A percentile compares a stretch with the other conserved stretches of the same genome.
Evolutionary conservation across 352 stramenopile species (phyloP).

Genomic region (Globisporangium barbulae): DNA sequence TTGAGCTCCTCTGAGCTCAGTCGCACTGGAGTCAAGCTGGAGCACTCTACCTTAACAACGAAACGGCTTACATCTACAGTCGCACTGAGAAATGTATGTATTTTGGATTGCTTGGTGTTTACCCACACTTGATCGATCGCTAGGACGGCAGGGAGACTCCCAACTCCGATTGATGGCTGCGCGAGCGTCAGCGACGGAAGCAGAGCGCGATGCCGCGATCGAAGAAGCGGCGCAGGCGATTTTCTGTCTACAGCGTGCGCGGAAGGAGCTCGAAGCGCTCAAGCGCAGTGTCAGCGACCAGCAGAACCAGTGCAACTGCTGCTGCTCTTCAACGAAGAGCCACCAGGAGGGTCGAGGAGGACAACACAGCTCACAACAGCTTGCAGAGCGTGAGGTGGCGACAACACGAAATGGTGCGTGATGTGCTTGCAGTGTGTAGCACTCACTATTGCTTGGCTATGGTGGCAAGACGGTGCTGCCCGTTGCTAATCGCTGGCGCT

Average conservation of each 20-base stretch:
- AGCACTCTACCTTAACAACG: too few species aligned
- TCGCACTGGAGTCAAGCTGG: too few species aligned
- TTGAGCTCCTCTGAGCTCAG: too few species aligned
- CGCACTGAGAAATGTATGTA: too few species aligned
- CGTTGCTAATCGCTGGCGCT: not conserved
- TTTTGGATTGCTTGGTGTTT: too few species aligned
- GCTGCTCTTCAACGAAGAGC: not conserved
- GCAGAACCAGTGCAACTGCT: not conserved
- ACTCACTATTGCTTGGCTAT: not conserved
- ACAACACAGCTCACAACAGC: not conserved
- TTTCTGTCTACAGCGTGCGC: constrained; percentile 8
- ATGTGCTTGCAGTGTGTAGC: not conserved
- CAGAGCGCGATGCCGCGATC: constrained; percentile 31
- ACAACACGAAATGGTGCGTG: constrained; percentile 2
- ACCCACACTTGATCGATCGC: too few species aligned
- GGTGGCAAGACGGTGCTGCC: not conserved
- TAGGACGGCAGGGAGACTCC: too few species aligned
- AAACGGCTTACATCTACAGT: too few species aligned
- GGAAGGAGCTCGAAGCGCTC: constrained; percentile 6
- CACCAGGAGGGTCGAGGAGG: not conserved
- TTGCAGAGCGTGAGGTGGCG: not conserved
- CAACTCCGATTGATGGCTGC: not conserved
- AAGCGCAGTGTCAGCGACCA: not conserved
- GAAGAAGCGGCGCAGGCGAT: constrained; percentile 28
- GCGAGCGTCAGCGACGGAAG: constrained; percentile 10